Conservation (phyloP, 306 rosid genomes). For the Rubus idaeus region DNA sequence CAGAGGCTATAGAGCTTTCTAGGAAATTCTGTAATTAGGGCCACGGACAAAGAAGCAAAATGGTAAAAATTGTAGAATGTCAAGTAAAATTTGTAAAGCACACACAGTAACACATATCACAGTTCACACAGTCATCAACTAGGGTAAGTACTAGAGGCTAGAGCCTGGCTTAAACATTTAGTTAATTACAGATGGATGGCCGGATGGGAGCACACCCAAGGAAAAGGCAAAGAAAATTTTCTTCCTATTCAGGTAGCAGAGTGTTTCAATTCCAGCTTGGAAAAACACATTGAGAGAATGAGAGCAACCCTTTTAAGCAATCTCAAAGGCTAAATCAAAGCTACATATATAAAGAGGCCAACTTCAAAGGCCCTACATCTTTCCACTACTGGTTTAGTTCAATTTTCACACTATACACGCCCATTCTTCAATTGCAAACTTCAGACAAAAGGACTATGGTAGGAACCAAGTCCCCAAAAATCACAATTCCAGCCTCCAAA, state of each 20-base stretch:
- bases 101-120: neutral
- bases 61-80: no score
- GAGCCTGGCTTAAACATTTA: neutral
- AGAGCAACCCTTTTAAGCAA: neutral
- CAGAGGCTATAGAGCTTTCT: neutral
- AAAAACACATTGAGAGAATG: neutral
- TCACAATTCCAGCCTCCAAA: neutral
- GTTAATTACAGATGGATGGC: neutral
- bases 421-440: neutral
- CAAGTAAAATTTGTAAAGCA: neutral
- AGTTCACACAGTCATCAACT: neutral
- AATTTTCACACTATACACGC: neutral
- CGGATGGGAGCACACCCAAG: neutral
- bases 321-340: neutral
- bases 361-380: neutral
- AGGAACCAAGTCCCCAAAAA: conserved; percentile 20
- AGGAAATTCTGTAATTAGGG: neutral
- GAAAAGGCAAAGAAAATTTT: neutral
- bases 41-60: neutral
- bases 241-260: neutral
- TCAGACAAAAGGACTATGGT: conserved; percentile 6
- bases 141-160: neutral
- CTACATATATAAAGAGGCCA: neutral
- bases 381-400: neutral
- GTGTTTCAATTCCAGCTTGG: conserved; percentile 6